Percentiles rank a stretch among this genome's conserved stretches.
Evolutionary conservation across 1,139 yeast species (phyloP).

Genomic region (Yamadazyma diddensiae): DNA sequence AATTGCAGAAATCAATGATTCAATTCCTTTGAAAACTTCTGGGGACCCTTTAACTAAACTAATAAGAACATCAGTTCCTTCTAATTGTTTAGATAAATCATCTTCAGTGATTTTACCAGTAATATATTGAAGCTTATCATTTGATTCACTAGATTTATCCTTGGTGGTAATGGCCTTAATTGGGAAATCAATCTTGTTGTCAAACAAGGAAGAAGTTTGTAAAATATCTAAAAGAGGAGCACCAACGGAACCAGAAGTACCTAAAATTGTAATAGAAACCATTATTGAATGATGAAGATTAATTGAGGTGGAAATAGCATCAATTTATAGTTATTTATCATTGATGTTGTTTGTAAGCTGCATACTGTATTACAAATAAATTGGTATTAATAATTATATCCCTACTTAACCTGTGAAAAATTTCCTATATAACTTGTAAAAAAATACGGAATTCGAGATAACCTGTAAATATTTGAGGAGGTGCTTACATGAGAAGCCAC

Average conservation of each 20-base stretch:
- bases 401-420: no score
- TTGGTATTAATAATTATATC: no score
- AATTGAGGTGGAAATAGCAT: no score
- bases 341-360: no score
- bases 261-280: conserved; percentile 49
- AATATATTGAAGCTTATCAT: conserved; percentile 41
- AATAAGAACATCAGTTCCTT: conserved; percentile 51
- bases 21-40: conserved; percentile 21
- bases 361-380: no score
- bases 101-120: conserved; percentile 25
- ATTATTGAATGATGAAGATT: no score
- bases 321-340: no score
- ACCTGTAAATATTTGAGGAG: no score
- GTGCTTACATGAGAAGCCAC: no score
- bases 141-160: conserved; percentile 26
- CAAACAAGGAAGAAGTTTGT: conserved; percentile 38
- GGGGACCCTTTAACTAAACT: conserved; percentile 36
- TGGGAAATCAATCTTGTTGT: conserved; percentile 44
- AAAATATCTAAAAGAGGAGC: conserved; percentile 45
- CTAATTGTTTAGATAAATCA: conserved; percentile 30
- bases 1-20: conserved; percentile 33
- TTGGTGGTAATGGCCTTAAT: conserved; percentile 50
- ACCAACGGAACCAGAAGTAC: conserved; percentile 53
- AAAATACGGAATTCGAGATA: no score
- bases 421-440: no score